phyloP scores from a whole-genome alignment of 2,329 filamentous ascomycete species.

The Calonectria pseudoturangicola region DNA sequence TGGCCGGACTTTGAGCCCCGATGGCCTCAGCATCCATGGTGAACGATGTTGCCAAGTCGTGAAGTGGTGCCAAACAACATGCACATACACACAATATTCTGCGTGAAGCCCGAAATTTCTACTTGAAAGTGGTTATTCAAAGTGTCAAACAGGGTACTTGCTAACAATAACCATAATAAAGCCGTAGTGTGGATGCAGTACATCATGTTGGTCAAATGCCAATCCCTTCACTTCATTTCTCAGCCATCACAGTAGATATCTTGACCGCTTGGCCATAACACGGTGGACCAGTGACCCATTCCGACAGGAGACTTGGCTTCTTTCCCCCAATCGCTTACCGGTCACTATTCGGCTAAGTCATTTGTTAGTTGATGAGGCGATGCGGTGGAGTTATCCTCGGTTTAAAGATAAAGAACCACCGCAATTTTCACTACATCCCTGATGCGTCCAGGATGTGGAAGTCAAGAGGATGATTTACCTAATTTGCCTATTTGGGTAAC shows the following conservation, averaged over 20 bases:
- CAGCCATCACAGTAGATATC: slow-evolving; percentile 25
- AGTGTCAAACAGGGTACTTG: neutral
- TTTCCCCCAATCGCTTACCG: neutral
- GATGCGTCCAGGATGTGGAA: slow-evolving; percentile 4
- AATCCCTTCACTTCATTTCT: neutral
- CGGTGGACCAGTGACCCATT: slow-evolving; percentile 29
- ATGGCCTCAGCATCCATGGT: neutral
- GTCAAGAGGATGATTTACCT: slow-evolving; percentile 30
- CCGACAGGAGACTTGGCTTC: neutral
- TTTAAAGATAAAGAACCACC: slow-evolving; percentile 31
- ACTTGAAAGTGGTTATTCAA: neutral
- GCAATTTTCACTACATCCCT: slow-evolving; percentile 33
- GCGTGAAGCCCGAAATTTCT: neutral
- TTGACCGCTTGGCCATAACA: slow-evolving; percentile 37
- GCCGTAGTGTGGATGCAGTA: neutral
- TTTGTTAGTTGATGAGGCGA: slow-evolving; percentile 23
- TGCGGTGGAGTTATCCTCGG: slow-evolving; percentile 49
- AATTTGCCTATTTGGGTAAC: slow-evolving; percentile 41
- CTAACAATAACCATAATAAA: neutral
- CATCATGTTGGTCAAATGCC: neutral
- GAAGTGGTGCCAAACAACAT: neutral
- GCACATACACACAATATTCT: neutral
- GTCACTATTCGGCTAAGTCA: slow-evolving; percentile 36
- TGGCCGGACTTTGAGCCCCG: slow-evolving; percentile 49
- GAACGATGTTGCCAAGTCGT: neutral